Evolutionary conservation across 345 rosid species (phyloP).

Genomic region (Psidium friedrichsthalianum): DNA sequence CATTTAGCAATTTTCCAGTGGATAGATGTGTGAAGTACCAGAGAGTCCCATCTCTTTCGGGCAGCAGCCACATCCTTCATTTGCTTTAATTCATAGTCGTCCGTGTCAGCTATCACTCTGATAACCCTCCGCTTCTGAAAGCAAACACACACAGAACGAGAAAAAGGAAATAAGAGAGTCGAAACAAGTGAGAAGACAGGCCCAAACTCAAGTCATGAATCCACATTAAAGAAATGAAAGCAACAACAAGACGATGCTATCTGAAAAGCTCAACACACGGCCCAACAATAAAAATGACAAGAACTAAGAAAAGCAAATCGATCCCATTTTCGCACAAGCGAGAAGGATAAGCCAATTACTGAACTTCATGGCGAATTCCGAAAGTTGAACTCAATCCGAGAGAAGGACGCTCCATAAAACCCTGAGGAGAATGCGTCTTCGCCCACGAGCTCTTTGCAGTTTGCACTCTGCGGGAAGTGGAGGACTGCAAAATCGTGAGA

Average conservation of each 20-base stretch:
- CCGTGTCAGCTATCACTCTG: constrained; percentile 51
- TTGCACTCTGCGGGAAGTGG: not conserved
- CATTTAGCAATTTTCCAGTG: not conserved
- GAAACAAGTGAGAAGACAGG: not conserved
- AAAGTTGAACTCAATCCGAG: constrained; percentile 4
- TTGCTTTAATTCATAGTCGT: constrained; percentile 76
- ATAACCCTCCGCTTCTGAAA: constrained; percentile 30
- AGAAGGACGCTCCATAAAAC: constrained; percentile 1
- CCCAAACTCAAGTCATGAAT: not conserved
- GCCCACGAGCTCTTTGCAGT: not conserved
- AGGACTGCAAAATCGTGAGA: constrained; percentile 1
- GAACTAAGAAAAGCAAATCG: not conserved
- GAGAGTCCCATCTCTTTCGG: constrained; percentile 85
- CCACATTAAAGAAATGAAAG: not conserved
- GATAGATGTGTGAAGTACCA: constrained; percentile 29
- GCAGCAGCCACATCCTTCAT: constrained; percentile 91
- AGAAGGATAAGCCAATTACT: not conserved
- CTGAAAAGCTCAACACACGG: not conserved
- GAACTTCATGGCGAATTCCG: not conserved
- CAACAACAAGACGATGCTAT: not conserved
- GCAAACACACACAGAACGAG: not conserved
- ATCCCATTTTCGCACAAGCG: not conserved
- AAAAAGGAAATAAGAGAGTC: not conserved
- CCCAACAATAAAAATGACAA: not conserved
- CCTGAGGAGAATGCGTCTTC: constrained; percentile 8